These are phyloP conservation scores for Combretum micranthum DNA, from an alignment of 345 rosid genomes.

Conservation along the genomic window DNA sequence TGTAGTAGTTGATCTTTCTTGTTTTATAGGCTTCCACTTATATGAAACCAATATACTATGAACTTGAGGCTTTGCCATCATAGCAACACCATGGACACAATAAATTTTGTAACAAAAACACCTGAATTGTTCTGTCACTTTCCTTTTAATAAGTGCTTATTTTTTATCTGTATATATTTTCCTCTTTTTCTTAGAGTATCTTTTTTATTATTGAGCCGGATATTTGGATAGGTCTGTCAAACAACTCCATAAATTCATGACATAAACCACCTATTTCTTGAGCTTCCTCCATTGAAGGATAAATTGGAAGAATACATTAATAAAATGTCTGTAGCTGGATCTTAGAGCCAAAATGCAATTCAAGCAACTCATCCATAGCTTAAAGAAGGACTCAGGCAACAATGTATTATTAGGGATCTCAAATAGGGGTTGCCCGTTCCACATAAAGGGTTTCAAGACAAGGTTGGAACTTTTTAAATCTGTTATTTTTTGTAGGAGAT, in stretches of 20 bases:
- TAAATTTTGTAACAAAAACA: too few species aligned
- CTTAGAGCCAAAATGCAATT: constrained; percentile 97
- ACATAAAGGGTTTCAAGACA: constrained; percentile 72
- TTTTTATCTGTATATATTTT: neutral
- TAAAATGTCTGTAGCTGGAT: constrained; percentile 63
- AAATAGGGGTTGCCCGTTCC: constrained; percentile 99
- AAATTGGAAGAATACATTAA: constrained; percentile 61
- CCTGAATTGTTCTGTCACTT: too few species aligned
- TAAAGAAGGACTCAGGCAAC: constrained; percentile 72
- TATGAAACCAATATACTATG: too few species aligned
- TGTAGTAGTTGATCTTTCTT: constrained; percentile 27
- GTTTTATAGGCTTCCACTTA: neutral
- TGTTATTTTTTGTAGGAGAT: too few species aligned
- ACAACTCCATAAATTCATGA: constrained; percentile 60
- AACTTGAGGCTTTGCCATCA: too few species aligned
- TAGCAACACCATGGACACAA: too few species aligned
- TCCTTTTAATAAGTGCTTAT: too few species aligned
- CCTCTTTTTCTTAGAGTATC: neutral
- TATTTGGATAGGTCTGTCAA: constrained; percentile 51
- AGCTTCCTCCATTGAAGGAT: constrained; percentile 83
- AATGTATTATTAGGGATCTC: constrained; percentile 95
- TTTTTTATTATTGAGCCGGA: too few species aligned
- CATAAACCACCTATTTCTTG: constrained; percentile 86
- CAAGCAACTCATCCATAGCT: constrained; percentile 88
- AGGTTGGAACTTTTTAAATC: constrained; percentile 23